Evolutionary conservation across 768 basidiomycete genomes (phyloP).

Genomic region (Daedaleopsis sinensis): DNA sequence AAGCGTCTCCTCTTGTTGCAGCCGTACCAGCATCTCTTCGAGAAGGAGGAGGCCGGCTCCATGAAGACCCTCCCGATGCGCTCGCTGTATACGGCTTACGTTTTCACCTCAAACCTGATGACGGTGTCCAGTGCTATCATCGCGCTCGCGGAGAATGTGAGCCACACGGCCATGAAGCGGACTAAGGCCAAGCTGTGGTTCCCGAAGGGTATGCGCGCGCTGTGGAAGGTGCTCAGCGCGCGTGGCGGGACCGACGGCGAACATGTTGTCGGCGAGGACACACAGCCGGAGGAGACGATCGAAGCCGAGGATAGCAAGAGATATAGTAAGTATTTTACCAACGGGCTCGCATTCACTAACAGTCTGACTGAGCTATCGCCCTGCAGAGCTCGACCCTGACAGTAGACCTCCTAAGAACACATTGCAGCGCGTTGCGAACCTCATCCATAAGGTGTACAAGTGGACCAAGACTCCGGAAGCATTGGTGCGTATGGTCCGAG

Average conservation of each 20-base stretch:
- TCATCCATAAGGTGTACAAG: constrained; percentile 37
- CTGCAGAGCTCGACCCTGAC: constrained; percentile 47
- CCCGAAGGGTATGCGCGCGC: constrained; percentile 46
- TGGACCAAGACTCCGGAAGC: constrained; percentile 48
- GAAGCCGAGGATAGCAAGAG: constrained; percentile 30
- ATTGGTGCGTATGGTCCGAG: constrained; percentile 29
- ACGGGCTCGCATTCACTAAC: not conserved
- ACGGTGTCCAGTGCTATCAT: constrained; percentile 40
- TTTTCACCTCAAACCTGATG: constrained; percentile 49
- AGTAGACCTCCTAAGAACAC: constrained; percentile 48
- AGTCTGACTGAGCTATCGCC: not conserved
- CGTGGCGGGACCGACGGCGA: constrained; percentile 20
- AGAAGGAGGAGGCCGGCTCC: constrained; percentile 23
- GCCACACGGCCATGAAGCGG: constrained; percentile 41
- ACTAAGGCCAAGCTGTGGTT: constrained; percentile 48
- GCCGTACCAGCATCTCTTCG: constrained; percentile 46
- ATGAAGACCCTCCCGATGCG: constrained; percentile 33
- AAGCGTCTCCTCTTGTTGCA: constrained; percentile 42
- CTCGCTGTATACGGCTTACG: constrained; percentile 52
- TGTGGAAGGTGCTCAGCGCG: constrained; percentile 31
- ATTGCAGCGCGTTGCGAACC: constrained; percentile 42
- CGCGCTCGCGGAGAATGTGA: constrained; percentile 39
- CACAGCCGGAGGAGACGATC: constrained; percentile 32
- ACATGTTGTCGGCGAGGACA: constrained; percentile 30
- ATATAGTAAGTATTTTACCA: constrained; percentile 24